Conservation (phyloP, 1,284 basidiomycete genomes). For the Ustilago vetiveriae region DNA sequence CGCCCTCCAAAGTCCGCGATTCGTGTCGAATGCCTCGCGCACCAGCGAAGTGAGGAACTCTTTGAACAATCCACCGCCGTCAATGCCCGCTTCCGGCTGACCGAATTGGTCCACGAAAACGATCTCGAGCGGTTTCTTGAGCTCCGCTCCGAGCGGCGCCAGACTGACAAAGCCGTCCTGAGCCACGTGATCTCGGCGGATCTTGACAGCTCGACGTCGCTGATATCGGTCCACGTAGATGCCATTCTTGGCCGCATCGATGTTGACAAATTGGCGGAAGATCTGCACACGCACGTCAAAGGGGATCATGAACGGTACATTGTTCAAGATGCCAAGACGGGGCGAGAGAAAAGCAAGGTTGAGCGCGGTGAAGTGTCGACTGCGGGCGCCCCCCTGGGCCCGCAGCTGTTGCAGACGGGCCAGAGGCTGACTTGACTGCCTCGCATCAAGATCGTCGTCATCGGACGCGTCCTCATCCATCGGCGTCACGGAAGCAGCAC, state of each 20-base stretch:
- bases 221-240: slow-evolving; percentile 20
- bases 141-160: slow-evolving; percentile 74
- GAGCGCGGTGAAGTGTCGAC: slow-evolving; percentile 69
- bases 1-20: slow-evolving; percentile 90
- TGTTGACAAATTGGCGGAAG: slow-evolving; percentile 70
- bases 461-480: slow-evolving; percentile 6
- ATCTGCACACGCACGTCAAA: slow-evolving; percentile 90
- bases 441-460: slow-evolving; percentile 15
- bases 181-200: slow-evolving; percentile 79
- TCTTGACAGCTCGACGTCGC: slow-evolving; percentile 70
- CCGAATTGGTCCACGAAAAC: slow-evolving; percentile 91
- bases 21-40: slow-evolving; percentile 92
- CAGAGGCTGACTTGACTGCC: slow-evolving; percentile 12
- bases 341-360: slow-evolving; percentile 81
- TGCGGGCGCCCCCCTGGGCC: slow-evolving; percentile 21
- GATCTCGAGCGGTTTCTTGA: slow-evolving; percentile 85
- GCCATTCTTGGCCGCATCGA: slow-evolving; percentile 43
- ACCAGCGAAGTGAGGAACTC: slow-evolving; percentile 84
- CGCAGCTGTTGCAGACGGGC: slow-evolving; percentile 26
- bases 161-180: slow-evolving; percentile 85
- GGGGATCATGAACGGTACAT: slow-evolving; percentile 95
- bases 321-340: slow-evolving; percentile 88
- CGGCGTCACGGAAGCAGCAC: background rate
- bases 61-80: slow-evolving; percentile 97
- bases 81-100: slow-evolving; percentile 86